phyloP scores from a whole-genome alignment of 2,329 filamentous ascomycete genomes.

The Xylaria sp. region DNA sequence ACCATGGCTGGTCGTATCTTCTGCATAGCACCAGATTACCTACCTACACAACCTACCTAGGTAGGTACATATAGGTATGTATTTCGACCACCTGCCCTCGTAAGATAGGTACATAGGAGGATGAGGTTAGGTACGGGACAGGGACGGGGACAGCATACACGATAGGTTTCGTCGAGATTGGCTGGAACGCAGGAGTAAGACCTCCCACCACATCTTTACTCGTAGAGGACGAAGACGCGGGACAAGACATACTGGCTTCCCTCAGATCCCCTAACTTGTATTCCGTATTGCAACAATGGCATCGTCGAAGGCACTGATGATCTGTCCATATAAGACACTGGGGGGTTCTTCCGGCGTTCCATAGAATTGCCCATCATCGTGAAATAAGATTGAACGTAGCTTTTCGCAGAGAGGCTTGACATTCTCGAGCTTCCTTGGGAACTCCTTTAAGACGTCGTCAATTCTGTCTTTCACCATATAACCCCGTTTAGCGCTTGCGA shows the following conservation, averaged over 20 bases:
- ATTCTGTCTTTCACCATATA: not conserved
- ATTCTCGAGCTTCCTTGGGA: not conserved
- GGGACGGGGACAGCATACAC: not conserved
- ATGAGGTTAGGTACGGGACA: no score
- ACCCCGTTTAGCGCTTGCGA: not conserved
- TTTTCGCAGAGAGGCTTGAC: conserved; percentile 1
- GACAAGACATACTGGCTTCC: not conserved
- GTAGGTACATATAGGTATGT: no score
- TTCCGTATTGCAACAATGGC: not conserved
- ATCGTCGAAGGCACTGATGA: not conserved
- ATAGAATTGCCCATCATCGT: not conserved
- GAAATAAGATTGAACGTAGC: not conserved
- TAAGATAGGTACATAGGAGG: no score
- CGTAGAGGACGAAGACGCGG: not conserved
- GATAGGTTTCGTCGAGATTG: not conserved
- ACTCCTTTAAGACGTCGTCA: not conserved
- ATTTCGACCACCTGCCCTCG: not conserved
- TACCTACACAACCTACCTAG: no score
- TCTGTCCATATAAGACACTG: not conserved
- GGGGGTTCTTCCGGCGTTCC: not conserved
- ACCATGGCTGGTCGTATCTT: not conserved
- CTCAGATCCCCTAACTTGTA: not conserved
- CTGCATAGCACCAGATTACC: no score
- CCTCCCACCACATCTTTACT: not conserved
- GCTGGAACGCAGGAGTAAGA: not conserved